phyloP scores from a whole-genome alignment of 1,284 basidiomycete genomes.

The Fomitopsis betulina region DNA sequence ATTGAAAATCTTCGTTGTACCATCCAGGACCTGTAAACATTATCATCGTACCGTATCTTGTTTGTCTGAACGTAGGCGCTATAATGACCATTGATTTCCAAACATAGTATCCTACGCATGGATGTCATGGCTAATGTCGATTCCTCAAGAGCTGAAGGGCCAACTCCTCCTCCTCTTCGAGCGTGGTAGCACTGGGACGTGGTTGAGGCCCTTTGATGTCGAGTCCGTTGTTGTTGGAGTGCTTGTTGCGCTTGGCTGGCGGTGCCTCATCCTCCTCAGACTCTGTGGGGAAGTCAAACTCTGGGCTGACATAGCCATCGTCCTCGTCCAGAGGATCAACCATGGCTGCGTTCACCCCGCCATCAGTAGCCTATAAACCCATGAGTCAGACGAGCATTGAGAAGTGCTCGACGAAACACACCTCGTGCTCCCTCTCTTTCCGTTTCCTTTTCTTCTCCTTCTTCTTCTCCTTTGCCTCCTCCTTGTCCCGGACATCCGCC shows the following conservation, averaged over 20 bases:
- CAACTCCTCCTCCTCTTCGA: conserved; percentile 25
- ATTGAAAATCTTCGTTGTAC: background rate
- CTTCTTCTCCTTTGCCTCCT: conserved; percentile 84
- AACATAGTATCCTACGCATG: too few relatives aligned
- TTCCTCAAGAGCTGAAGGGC: conserved; percentile 25
- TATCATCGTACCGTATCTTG: too few relatives aligned
- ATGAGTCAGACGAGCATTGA: conserved; percentile 5
- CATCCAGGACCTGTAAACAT: background rate
- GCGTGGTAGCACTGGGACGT: conserved; percentile 1
- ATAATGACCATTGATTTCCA: too few relatives aligned
- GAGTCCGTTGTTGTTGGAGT: background rate
- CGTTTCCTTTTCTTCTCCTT: conserved; percentile 79
- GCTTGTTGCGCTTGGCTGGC: conserved; percentile 24
- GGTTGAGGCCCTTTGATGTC: background rate
- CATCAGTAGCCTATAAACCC: conserved; percentile 19
- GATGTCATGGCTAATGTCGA: conserved; percentile 10
- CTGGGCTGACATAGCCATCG: conserved; percentile 68
- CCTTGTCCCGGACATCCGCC: conserved; percentile 74
- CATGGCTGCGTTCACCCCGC: conserved; percentile 16
- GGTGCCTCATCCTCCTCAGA: conserved; percentile 44
- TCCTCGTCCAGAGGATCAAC: conserved; percentile 44
- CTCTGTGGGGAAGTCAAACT: conserved; percentile 55
- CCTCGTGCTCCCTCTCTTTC: conserved; percentile 80
- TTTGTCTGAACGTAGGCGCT: too few relatives aligned
- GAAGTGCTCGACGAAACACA: conserved; percentile 25